phyloP scores from a whole-genome alignment of 192 early-diverging fungal genomes.

The Chytriomyces confervae region DNA sequence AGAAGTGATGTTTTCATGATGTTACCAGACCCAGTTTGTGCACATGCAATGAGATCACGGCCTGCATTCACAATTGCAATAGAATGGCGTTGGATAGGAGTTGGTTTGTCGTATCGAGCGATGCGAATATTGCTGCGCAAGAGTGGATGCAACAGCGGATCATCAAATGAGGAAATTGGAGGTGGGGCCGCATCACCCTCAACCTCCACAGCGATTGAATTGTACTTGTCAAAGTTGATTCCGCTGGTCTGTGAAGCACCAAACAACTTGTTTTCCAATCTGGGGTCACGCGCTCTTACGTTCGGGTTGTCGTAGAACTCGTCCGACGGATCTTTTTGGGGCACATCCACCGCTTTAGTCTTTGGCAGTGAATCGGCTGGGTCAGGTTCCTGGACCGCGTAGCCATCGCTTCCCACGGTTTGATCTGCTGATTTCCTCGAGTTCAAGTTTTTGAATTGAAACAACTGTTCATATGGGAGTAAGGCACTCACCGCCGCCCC shows the following conservation, averaged over 20 bases:
- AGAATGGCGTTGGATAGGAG: not conserved
- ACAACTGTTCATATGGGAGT: too few relatives aligned
- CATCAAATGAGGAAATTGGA: not conserved
- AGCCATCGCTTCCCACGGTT: too few relatives aligned
- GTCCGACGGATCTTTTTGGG: not conserved
- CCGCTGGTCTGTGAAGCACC: not conserved
- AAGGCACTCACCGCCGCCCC: too few relatives aligned
- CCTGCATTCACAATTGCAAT: constrained; percentile 40
- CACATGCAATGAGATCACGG: constrained; percentile 84
- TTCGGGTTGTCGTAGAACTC: constrained; percentile 4
- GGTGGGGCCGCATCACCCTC: not conserved
- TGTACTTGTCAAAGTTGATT: constrained; percentile 16
- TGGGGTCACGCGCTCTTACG: not conserved
- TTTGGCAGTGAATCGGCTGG: too few relatives aligned
- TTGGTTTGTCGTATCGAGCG: constrained; percentile 1
- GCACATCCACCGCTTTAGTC: too few relatives aligned
- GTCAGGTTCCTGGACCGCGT: too few relatives aligned
- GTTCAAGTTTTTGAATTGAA: too few relatives aligned
- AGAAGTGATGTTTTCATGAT: too few relatives aligned
- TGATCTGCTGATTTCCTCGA: too few relatives aligned
- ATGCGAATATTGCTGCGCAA: not conserved
- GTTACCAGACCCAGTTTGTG: constrained; percentile 85
- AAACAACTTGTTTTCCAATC: not conserved
- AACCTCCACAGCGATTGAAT: not conserved
- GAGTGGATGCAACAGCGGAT: constrained; percentile 1